Evolutionary conservation across 768 basidiomycete species (phyloP).

Genomic region (Polyporus arcularius): DNA sequence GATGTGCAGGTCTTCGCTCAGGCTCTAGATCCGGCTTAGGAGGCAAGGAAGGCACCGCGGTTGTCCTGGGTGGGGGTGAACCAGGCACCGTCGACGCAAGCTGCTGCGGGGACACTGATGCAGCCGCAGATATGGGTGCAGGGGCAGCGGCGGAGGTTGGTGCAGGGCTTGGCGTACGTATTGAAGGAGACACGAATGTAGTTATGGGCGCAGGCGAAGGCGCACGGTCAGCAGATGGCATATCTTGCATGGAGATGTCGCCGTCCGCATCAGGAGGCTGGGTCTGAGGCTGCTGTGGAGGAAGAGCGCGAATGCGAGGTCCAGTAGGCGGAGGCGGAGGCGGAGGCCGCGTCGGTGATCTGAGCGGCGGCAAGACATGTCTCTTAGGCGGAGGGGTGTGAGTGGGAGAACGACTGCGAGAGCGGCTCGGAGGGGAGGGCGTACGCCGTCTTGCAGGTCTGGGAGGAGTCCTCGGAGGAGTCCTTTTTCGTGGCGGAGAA

Average conservation of each 20-base stretch:
- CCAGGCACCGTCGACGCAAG: not conserved
- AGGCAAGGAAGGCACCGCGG: slow-evolving; percentile 1
- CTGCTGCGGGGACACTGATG: not conserved
- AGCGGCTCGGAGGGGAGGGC: slow-evolving; percentile 13
- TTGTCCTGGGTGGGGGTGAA: not conserved
- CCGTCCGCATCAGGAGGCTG: slow-evolving; percentile 8
- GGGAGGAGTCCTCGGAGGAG: slow-evolving; percentile 4
- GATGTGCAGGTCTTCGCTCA: slow-evolving; percentile 2
- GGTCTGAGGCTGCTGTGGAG: not conserved
- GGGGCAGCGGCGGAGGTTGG: not conserved
- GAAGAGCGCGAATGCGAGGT: not conserved
- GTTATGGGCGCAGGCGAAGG: not conserved
- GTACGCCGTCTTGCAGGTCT: not conserved
- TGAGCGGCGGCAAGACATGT: slow-evolving; percentile 16
- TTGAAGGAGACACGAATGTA: not conserved
- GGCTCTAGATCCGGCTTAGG: slow-evolving; percentile 7
- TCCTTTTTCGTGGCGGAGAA: slow-evolving; percentile 5
- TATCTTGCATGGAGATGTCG: slow-evolving; percentile 12
- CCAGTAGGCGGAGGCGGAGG: slow-evolving; percentile 10
- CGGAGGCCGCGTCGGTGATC: slow-evolving; percentile 10
- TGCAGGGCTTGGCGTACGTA: not conserved
- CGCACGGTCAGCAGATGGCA: not conserved
- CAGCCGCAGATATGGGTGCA: not conserved
- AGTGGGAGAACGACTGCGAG: slow-evolving; percentile 15
- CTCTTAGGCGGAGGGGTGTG: slow-evolving; percentile 13